Base-by-base conservation (phyloP, 164 flowering plant genomes). In the Chloranthus sessilifolius region DNA sequence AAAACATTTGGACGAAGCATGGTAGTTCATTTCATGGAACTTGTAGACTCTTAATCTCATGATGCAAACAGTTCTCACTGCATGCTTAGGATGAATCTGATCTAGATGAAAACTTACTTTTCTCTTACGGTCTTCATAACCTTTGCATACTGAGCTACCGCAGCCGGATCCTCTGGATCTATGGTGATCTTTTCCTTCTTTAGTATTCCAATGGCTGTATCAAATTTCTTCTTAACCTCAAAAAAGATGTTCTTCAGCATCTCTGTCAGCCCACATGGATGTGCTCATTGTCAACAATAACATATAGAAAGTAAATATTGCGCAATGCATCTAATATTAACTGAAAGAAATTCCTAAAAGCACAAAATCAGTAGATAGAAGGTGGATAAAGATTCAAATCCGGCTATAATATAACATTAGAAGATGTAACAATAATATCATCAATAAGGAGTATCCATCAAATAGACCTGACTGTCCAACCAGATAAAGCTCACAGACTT, bases 101-200 rank as follows among this genome's bases (percentile, higher is more conserved):
- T n/a, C n/a, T n/a, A n/a, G n/a, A n/a, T n/a, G n/a, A 38, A 28
- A 49, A 22, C 79, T 66, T 68, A 92, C 99, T 88, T 82, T 62
- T 88, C 84, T 61, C 97, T 71, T 0, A 80, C 68, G 16, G 77
- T 84, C 74, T 92, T 88, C 99, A 92, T 82, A 60, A 92, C 95
- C 23, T 77, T 84, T 21, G 99, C 83, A 72, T 86, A 92, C 1
- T 81, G 86, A 33, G 71, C 17, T 12, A 92, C 99, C 34, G 97
- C 97, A 65, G 95, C 85, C 23, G 89, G 92, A 70, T 88, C 88
- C 0, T 86, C 83, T 24, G 97, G 99, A 52, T 64, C 95, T 15
- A 92, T 86, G 56, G 92, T 82, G 65, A 92, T 92, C 74, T 88
- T 88, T 69, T 92, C 99, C 72, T 81, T 75, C 49, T 76, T 63